These are phyloP conservation scores for Skeletonema potamos DNA, from an alignment of 108 stramenopile genomes.

Conservation along the genomic window DNA sequence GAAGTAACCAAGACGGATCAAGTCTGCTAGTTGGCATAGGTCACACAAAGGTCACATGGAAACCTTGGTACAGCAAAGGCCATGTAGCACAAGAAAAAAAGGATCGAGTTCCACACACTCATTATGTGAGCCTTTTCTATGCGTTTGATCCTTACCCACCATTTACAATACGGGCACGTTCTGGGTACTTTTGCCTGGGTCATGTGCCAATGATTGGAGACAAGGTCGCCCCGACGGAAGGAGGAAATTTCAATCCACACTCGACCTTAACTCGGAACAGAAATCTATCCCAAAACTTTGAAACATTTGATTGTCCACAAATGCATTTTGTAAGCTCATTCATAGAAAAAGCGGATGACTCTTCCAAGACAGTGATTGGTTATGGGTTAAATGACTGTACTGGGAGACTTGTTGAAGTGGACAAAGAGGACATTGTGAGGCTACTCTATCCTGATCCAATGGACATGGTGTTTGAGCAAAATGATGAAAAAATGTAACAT, in stretches of 20 bases:
- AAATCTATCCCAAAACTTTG: constrained; percentile 26
- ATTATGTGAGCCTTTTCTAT: constrained; percentile 42
- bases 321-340: constrained; percentile 55
- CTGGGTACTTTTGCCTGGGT: constrained; percentile 51
- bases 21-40: constrained; percentile 38
- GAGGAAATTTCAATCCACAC: constrained; percentile 38
- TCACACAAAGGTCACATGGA: constrained; percentile 46
- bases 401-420: constrained; percentile 45
- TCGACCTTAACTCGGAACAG: constrained; percentile 26
- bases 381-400: constrained; percentile 70
- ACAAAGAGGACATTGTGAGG: constrained; percentile 43
- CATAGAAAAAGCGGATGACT: constrained; percentile 38
- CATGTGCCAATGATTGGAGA: constrained; percentile 14
- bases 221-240: constrained; percentile 11
- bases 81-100: constrained; percentile 18
- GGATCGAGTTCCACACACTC: constrained; percentile 37
- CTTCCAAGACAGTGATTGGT: constrained; percentile 38
- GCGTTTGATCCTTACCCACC: constrained; percentile 47
- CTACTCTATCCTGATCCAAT: constrained; percentile 36
- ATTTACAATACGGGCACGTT: constrained; percentile 40
- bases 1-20: constrained; percentile 11
- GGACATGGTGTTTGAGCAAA: constrained; percentile 31
- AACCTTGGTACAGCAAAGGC: constrained; percentile 27
- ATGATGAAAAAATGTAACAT: neutral
- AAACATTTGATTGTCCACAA: constrained; percentile 49